These are phyloP conservation scores for Xanthoparmelia taractica DNA, from an alignment of 495 filamentous ascomycete genomes.

Conservation along the genomic window DNA sequence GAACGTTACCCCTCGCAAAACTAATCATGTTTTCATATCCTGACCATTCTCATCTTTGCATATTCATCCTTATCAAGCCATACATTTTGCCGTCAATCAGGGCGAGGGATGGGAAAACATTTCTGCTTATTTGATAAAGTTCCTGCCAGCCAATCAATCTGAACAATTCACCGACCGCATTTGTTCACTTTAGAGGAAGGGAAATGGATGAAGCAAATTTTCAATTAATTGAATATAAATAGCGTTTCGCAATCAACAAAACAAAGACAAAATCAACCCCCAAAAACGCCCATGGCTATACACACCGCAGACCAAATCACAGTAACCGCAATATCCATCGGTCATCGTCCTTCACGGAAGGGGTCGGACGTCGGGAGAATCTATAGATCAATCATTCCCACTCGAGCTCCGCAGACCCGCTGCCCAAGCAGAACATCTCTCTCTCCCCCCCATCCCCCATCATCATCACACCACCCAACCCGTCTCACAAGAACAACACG, in stretches of 20 bases:
- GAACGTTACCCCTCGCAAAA: too few species aligned
- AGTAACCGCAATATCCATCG: neutral
- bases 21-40: too few species aligned
- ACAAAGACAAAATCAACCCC: neutral
- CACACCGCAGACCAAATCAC: neutral
- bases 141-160: too few species aligned
- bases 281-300: neutral
- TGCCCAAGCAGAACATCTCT: neutral
- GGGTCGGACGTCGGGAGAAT: neutral
- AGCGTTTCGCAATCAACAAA: neutral
- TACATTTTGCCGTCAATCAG: too few species aligned
- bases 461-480: neutral
- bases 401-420: conserved; percentile 4
- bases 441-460: too few species aligned
- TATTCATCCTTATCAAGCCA: too few species aligned
- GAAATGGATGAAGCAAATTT: neutral
- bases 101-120: too few species aligned
- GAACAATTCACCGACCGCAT: too few species aligned
- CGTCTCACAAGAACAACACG: neutral
- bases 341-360: neutral
- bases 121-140: too few species aligned
- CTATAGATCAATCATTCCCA: neutral
- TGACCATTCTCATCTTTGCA: too few species aligned
- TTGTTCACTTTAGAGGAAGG: too few species aligned
- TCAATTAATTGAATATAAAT: neutral